Percentiles rank a stretch among this genome's conserved stretches.
Evolutionary conservation across 1,284 basidiomycete genomes (phyloP).

Genomic region (Ceratobasidium sp.): DNA sequence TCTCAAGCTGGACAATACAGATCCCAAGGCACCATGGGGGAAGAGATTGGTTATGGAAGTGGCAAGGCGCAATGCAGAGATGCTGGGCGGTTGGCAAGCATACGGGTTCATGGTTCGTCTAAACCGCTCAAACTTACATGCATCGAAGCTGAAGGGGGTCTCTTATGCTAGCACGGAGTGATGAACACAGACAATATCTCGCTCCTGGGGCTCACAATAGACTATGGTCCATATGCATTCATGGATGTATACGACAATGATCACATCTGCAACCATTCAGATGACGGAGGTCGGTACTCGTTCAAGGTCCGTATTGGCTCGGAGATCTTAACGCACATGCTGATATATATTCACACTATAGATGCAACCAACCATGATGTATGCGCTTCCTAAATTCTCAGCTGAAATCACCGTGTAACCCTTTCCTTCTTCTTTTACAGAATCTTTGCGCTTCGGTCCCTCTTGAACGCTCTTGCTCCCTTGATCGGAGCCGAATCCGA

Average conservation of each 20-base stretch:
- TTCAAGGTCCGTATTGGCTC: conserved; percentile 68
- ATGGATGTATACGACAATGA: conserved; percentile 88
- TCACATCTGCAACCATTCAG: conserved; percentile 95
- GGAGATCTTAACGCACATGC: neutral
- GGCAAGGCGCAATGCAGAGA: conserved; percentile 82
- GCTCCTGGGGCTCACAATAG: conserved; percentile 89
- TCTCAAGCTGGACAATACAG: conserved; percentile 56
- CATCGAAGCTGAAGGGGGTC: neutral
- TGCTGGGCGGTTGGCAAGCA: conserved; percentile 94
- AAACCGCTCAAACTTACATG: neutral
- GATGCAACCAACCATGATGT: conserved; percentile 68
- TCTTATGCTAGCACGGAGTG: conserved; percentile 66
- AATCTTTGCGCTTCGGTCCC: conserved; percentile 77
- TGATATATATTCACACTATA: conserved; percentile 22
- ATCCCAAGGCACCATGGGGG: conserved; percentile 67
- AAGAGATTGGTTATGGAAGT: conserved; percentile 77
- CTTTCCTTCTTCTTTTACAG: conserved; percentile 50
- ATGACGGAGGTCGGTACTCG: conserved; percentile 84
- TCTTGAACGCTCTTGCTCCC: conserved; percentile 77
- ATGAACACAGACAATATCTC: conserved; percentile 96
- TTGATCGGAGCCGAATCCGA: conserved; percentile 81
- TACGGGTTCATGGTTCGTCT: conserved; percentile 78
- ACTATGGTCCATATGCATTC: conserved; percentile 94
- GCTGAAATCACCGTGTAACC: neutral
- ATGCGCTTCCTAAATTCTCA: conserved; percentile 44